phyloP scores from a whole-genome alignment of 768 basidiomycete species.

The Saitozyma sp. region DNA sequence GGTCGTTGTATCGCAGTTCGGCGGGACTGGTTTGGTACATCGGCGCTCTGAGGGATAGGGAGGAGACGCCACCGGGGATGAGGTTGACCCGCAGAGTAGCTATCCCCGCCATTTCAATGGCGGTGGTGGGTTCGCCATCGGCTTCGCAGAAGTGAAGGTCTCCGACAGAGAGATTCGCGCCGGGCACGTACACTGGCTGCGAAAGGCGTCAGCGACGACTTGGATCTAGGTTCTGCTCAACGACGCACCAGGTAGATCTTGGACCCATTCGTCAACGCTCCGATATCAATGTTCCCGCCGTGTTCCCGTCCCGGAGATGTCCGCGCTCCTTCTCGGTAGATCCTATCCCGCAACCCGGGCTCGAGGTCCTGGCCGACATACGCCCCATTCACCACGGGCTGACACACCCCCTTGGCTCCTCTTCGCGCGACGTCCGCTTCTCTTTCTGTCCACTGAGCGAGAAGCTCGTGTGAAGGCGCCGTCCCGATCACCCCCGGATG shows the following conservation, averaged over 20 bases:
- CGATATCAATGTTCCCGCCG: slow-evolving; percentile 69
- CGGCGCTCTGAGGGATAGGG: slow-evolving; percentile 71
- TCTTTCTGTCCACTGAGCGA: slow-evolving; percentile 72
- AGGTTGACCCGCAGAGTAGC: slow-evolving; percentile 71
- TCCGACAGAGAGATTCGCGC: slow-evolving; percentile 74
- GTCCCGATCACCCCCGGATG: slow-evolving; percentile 73
- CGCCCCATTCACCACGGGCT: too few species aligned
- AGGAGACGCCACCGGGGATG: slow-evolving; percentile 72
- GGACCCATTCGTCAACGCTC: slow-evolving; percentile 58
- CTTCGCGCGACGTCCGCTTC: slow-evolving; percentile 59
- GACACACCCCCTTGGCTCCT: too few species aligned
- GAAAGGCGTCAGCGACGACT: slow-evolving; percentile 58
- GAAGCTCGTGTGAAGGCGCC: slow-evolving; percentile 70
- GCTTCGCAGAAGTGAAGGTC: slow-evolving; percentile 80
- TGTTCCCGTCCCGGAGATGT: slow-evolving; percentile 77
- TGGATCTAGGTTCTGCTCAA: too few species aligned
- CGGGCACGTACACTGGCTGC: slow-evolving; percentile 73
- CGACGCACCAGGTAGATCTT: background rate
- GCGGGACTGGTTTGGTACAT: slow-evolving; percentile 64
- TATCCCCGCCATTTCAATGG: slow-evolving; percentile 77
- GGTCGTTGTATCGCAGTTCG: slow-evolving; percentile 72
- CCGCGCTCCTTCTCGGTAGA: slow-evolving; percentile 67
- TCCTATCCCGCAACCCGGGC: slow-evolving; percentile 58
- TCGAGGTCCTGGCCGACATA: slow-evolving; percentile 39
- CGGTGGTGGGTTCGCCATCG: slow-evolving; percentile 61